Base-by-base conservation (phyloP, 129 eudicot genomes). In the Centrapalus pauciflorus region DNA sequence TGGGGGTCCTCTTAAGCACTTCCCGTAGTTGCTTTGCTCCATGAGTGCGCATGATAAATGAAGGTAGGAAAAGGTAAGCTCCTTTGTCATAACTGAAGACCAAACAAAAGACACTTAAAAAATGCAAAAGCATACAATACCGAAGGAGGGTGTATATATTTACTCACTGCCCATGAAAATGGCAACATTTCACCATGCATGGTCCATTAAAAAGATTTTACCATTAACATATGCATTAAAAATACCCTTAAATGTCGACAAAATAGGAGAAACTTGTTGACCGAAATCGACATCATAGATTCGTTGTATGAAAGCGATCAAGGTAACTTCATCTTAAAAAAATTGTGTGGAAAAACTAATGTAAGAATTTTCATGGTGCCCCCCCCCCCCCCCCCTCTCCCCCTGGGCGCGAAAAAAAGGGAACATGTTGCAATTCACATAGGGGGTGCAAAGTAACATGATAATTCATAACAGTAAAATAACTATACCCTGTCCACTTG, bases 401-500 rank as follows among this genome's bases (percentile, higher is more conserved):
- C n/a, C n/a, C n/a, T n/a, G n/a, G n/a, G n/a, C n/a, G n/a, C n/a
- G n/a, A n/a, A n/a, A n/a, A 1, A 37, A 68, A 24, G 8, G 51
- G 61, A 51, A 32, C 35, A 61, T 37, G 33, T 38, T 62, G 54
- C 67, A 61, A 61, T 37, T 17, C 51, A 34, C 7, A 33, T 17
- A 50, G 20, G 1, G 32, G 1, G n/a, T n/a, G 32, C n/a, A 11
- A 13, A 13, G 29, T 66, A 51, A 67, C 48, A 50, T 32, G 34
- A 30, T 25, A 6, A 32, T 67, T 34, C 49, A 76, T 28, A 55
- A 54, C 9, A 27, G 16, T 41, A 13, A 64, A 38, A 23, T 51
- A 67, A 66, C 1, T 63, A 55, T 91, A 91, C 97, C 98, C 83
- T 61, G 95, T 85, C 98, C 98, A 92, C 86, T 88, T 83, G 78